A percentile compares a stretch with the other conserved stretches of the same genome.
phyloP scores from a whole-genome alignment of 148 eudicot genomes.

The Camellia granthamiana region DNA sequence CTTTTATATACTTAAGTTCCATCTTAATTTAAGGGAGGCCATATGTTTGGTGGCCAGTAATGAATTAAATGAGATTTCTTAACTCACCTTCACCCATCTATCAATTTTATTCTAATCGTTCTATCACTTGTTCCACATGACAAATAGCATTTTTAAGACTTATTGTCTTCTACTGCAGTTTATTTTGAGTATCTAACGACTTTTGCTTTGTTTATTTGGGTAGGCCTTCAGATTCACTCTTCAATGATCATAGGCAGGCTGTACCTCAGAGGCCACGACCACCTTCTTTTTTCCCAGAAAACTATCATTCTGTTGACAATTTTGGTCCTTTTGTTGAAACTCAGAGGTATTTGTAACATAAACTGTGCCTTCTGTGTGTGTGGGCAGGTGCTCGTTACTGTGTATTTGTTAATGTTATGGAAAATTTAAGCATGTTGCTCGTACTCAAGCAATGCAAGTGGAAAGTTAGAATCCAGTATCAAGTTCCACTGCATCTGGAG shows the following conservation, averaged over 20 bases:
- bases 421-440: background rate
- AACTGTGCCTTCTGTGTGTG: too few species aligned
- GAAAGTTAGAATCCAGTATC: background rate
- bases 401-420: background rate
- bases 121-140: background rate
- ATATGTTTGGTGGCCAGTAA: background rate
- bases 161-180: background rate
- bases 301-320: constrained; percentile 15
- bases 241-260: constrained; percentile 16
- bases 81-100: background rate
- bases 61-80: background rate
- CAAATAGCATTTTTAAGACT: background rate
- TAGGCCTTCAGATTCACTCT: constrained; percentile 26
- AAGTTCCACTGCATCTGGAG: background rate
- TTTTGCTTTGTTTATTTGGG: constrained; percentile 7
- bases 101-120: background rate
- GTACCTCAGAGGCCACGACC: constrained; percentile 22
- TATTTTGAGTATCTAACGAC: constrained; percentile 6
- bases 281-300: constrained; percentile 22
- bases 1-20: background rate
- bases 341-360: constrained; percentile 21
- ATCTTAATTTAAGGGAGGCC: background rate
- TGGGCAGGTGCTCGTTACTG: too few species aligned
- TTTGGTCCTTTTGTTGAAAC: constrained; percentile 10
- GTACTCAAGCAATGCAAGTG: background rate